Conservation (phyloP, 257 asterid species). For the Solanum chmielewskii region DNA sequence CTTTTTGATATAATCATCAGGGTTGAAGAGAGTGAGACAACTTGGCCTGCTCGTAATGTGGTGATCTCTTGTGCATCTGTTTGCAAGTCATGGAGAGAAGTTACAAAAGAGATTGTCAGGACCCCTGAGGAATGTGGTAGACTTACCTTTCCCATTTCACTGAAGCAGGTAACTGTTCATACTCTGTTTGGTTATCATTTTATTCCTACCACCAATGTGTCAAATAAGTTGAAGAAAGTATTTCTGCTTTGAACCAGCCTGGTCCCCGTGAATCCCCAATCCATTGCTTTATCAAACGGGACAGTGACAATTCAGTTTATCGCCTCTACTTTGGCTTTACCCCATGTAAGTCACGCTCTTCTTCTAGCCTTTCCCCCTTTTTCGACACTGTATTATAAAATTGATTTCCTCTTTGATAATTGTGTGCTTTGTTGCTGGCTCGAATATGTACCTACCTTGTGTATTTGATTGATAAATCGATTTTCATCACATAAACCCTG, state of each 20-base stretch:
- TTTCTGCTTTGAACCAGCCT: conserved; percentile 25
- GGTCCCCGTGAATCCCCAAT: conserved; percentile 68
- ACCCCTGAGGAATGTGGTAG: conserved; percentile 32
- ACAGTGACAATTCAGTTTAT: conserved; percentile 48
- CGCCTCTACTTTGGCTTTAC: conserved; percentile 41
- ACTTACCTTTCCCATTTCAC: conserved; percentile 8
- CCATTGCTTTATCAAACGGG: conserved; percentile 71
- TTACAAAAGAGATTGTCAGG: conserved; percentile 84
- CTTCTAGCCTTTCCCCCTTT: background rate
- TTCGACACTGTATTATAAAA: background rate
- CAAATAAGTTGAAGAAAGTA: background rate
- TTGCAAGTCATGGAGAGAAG: conserved; percentile 84
- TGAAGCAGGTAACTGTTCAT: conserved; percentile 57
- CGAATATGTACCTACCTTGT: background rate
- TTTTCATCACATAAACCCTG: background rate
- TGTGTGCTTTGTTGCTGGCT: background rate
- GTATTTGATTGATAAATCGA: background rate
- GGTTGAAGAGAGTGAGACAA: conserved; percentile 78
- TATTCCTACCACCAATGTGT: background rate
- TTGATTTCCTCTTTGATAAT: background rate
- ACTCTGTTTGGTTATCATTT: background rate
- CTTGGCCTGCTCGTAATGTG: conserved; percentile 78
- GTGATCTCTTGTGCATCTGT: conserved; percentile 83
- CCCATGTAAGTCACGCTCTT: conserved; percentile 6
- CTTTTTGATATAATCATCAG: conserved; percentile 71